Base-by-base conservation (phyloP, 768 basidiomycete species). In the Pholiota molesta region DNA sequence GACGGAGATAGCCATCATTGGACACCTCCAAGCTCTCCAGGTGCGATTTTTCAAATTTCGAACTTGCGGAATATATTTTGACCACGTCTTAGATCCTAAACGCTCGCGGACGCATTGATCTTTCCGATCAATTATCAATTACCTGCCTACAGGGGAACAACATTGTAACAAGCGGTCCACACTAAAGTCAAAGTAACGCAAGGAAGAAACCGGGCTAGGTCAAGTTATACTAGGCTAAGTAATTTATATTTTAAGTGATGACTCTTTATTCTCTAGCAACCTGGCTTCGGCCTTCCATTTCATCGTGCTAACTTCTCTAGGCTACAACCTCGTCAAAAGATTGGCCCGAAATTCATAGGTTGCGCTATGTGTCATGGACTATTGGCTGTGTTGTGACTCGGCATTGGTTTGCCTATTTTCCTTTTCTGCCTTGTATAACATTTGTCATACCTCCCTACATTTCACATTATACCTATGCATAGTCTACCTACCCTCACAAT, bases 1-100 rank as follows among this genome's bases (percentile, higher is more conserved):
- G 68, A 74, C 29, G 75, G 75, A 31, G 73, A 69, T 40, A 75
- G 73, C 19, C n/a, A 37, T 42, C 72, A 72, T 6, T 59, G 61
- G 26, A 66, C 72, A 59, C 63, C 68, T 57, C 72, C 71, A 29
- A 69, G 70, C 62, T 84, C 84, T 60, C 83, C 85, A 67, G 83
- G 86, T 85, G 60, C 21, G 40, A 11, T 52, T 55, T 19, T 52
- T 14, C 10, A 6, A 23, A 3, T 26, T n/a, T 19, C 44, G 21
- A 31, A 10, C 11, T 31, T 26, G 59, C 23, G 52, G 13, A 52
- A 23, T 23, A 21, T 6, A 39, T 29, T 47, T 26, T 39, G 2
- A 56, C 23, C 2, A 14, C 14, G 10, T 3, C 49, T 37, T 8
- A 85, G 83, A 75, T 23, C 68, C 75, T 21, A 85, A 85, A 69